A percentile compares a stretch with the other conserved stretches of the same genome.
These are phyloP conservation scores for Arthrobotrys sinensis DNA, from an alignment of 2,329 filamentous ascomycete species.

Conservation along the genomic window DNA sequence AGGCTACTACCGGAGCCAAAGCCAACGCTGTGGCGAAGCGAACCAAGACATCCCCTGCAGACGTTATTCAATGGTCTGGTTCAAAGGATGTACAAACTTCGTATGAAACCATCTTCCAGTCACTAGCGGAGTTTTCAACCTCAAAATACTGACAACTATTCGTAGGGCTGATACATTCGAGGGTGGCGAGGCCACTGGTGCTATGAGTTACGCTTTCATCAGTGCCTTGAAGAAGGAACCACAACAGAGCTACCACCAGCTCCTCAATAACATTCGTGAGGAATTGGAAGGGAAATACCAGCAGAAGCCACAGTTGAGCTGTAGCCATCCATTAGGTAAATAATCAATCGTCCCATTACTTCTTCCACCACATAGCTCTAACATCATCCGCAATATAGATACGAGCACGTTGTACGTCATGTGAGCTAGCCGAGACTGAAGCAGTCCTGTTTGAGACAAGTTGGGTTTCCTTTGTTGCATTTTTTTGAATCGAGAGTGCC, in stretches of 20 bases:
- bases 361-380: neutral
- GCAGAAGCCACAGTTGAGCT: conserved; percentile 96
- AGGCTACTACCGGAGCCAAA: conserved; percentile 83
- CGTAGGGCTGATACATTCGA: conserved; percentile 89
- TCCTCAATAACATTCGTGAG: conserved; percentile 95
- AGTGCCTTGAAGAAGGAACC: conserved; percentile 90
- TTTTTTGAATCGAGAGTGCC: neutral
- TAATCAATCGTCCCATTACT: conserved; percentile 53
- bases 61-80: conserved; percentile 98
- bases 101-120: conserved; percentile 71
- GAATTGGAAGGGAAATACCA: conserved; percentile 87
- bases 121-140: conserved; percentile 59
- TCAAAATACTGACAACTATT: conserved; percentile 59
- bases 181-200: conserved; percentile 88
- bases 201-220: conserved; percentile 99
- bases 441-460: neutral
- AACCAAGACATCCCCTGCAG: conserved; percentile 93
- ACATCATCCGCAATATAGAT: conserved; percentile 26
- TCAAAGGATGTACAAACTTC: conserved; percentile 96
- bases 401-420: conserved; percentile 56
- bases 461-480: conserved; percentile 1
- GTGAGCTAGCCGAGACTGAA: conserved; percentile 12
- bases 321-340: conserved; percentile 93
- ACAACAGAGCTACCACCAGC: conserved; percentile 94
- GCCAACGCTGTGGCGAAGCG: conserved; percentile 84